Evolutionary conservation across 208 protist species (phyloP).

Genomic region (Crithidia sp.): DNA sequence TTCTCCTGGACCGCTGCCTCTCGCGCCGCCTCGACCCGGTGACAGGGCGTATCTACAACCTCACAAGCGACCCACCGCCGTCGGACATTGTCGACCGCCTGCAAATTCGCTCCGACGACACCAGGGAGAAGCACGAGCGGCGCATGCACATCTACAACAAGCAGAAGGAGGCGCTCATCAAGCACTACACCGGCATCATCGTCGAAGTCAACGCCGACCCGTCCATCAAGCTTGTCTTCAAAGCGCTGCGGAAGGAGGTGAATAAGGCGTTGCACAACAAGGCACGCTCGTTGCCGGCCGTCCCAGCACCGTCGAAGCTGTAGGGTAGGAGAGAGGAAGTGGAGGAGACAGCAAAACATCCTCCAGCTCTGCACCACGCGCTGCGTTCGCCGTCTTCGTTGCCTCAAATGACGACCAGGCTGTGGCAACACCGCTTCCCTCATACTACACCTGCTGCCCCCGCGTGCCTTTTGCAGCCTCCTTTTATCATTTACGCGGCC

Average conservation of each 20-base stretch:
- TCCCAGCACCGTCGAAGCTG: constrained; percentile 9
- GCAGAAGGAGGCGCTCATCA: constrained; percentile 65
- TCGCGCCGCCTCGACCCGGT: constrained; percentile 72
- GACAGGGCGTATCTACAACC: constrained; percentile 78
- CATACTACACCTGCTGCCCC: too few species aligned
- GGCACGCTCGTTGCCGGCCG: not conserved
- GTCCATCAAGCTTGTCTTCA: constrained; percentile 53
- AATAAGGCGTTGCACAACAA: constrained; percentile 33
- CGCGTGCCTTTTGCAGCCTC: too few species aligned
- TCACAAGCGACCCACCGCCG: constrained; percentile 76
- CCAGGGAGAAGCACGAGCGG: constrained; percentile 67
- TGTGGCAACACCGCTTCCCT: too few species aligned
- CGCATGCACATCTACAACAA: constrained; percentile 76
- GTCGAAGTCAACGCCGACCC: constrained; percentile 64
- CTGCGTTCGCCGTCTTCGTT: too few species aligned
- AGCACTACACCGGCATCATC: constrained; percentile 58
- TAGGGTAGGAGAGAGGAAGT: not conserved
- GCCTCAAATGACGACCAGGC: too few species aligned
- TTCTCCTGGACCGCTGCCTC: constrained; percentile 68
- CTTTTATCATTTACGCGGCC: too few species aligned
- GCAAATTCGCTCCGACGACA: constrained; percentile 85
- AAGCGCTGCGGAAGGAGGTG: constrained; percentile 33
- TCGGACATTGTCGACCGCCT: constrained; percentile 68
- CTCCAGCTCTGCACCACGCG: too few species aligned
- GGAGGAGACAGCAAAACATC: too few species aligned